A percentile compares a stretch with the other conserved stretches of the same genome.
phyloP scores from a whole-genome alignment of 73 alveolate genomes.

The Paramecium biaurelia region DNA sequence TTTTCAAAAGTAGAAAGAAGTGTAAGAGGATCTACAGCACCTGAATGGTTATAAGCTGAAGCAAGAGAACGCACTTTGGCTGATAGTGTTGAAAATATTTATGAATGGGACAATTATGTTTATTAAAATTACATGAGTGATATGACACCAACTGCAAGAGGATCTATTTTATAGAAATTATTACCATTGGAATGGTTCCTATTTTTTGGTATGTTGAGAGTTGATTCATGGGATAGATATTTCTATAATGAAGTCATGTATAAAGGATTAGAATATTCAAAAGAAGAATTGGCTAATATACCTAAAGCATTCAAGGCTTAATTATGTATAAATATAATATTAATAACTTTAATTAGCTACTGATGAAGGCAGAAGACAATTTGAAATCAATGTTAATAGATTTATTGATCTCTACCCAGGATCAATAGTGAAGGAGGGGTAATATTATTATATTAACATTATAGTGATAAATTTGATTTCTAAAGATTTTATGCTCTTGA shows the following conservation, averaged over 20 bases:
- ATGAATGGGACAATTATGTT: constrained; percentile 60
- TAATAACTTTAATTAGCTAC: background rate
- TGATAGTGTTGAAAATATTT: constrained; percentile 46
- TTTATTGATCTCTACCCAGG: constrained; percentile 53
- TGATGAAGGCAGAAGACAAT: constrained; percentile 64
- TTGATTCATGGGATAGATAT: constrained; percentile 65
- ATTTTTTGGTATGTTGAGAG: constrained; percentile 44
- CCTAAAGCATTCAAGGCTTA: constrained; percentile 45
- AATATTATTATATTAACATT: background rate
- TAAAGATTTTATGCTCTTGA: constrained; percentile 62
- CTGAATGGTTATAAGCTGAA: constrained; percentile 61
- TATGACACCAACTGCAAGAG: constrained; percentile 65
- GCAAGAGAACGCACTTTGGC: constrained; percentile 59
- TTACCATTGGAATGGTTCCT: constrained; percentile 49
- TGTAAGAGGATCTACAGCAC: constrained; percentile 61
- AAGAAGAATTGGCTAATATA: constrained; percentile 9
- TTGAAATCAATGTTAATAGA: constrained; percentile 54
- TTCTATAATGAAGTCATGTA: constrained; percentile 59
- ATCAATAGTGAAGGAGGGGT: constrained; percentile 53
- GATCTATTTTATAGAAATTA: constrained; percentile 39
- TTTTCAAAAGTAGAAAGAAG: constrained; percentile 66
- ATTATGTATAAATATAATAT: background rate
- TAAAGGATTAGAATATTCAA: background rate
- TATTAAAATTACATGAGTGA: constrained; percentile 59
- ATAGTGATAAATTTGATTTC: constrained; percentile 49